phyloP scores from a whole-genome alignment of 805 yeast species.

The Candida hungchunana region DNA sequence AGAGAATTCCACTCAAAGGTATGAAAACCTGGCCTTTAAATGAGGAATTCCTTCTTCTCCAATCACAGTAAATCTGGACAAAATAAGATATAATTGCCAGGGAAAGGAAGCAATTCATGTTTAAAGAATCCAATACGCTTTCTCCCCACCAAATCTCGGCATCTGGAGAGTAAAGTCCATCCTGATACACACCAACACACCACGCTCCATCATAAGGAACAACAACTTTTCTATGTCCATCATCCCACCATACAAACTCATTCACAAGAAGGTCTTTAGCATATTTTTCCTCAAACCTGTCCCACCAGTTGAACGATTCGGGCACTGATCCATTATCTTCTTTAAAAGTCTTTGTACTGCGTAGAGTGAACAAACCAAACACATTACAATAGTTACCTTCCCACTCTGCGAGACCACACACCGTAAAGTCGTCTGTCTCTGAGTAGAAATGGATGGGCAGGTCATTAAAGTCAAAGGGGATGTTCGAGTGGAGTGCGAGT shows the following conservation, averaged over 20 bases:
- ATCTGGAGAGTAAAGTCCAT: constrained; percentile 4
- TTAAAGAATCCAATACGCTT: not conserved
- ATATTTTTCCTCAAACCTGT: constrained; percentile 9
- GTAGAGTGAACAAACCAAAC: constrained; percentile 10
- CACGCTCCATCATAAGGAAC: constrained; percentile 10
- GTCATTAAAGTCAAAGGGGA: constrained; percentile 7
- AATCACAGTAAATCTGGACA: no score
- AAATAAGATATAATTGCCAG: not conserved
- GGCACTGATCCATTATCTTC: not conserved
- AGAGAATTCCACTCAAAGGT: no score
- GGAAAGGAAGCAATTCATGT: not conserved
- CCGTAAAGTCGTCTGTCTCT: constrained; percentile 10
- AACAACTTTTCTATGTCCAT: not conserved
- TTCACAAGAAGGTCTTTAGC: constrained; percentile 6
- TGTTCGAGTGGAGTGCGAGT: constrained; percentile 6
- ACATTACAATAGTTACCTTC: constrained; percentile 10
- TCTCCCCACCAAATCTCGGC: not conserved
- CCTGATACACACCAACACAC: constrained; percentile 12
- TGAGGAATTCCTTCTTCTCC: no score
- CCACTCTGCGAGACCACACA: constrained; percentile 11
- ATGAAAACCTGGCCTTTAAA: no score
- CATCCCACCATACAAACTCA: constrained; percentile 10
- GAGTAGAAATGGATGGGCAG: constrained; percentile 12
- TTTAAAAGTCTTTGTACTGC: constrained; percentile 5
- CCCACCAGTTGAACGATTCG: constrained; percentile 11